Conservation (phyloP, 495 filamentous ascomycete genomes). For the Neurospora intermedia region DNA sequence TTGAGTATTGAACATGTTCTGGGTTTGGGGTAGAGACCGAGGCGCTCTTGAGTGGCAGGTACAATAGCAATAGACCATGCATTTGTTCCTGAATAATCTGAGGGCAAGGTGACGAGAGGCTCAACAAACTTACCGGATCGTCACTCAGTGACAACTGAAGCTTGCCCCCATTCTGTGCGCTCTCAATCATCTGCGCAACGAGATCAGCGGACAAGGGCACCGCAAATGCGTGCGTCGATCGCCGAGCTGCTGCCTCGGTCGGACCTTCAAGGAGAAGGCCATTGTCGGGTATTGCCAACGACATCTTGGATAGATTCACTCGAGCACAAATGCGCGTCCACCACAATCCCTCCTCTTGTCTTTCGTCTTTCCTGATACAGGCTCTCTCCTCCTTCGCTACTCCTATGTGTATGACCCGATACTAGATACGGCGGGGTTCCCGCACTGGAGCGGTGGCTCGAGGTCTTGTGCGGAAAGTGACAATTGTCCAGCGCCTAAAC, state of each 20-base stretch:
- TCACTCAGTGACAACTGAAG: constrained; percentile 47
- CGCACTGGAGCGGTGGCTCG: not conserved
- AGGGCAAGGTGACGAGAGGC: constrained; percentile 6
- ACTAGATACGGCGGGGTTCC: not conserved
- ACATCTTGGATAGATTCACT: constrained; percentile 15
- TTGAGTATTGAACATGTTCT: not conserved
- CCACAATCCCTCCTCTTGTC: constrained; percentile 1
- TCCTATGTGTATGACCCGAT: not conserved
- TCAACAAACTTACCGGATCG: constrained; percentile 39
- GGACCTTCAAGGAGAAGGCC: constrained; percentile 37
- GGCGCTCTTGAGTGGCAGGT: constrained; percentile 4
- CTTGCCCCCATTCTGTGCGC: constrained; percentile 50
- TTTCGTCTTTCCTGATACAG: not conserved
- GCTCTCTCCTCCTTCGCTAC: not conserved
- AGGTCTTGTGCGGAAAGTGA: not conserved
- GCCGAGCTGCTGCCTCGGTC: constrained; percentile 20
- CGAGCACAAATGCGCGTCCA: constrained; percentile 3
- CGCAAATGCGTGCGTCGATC: constrained; percentile 46
- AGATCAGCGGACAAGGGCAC: constrained; percentile 53
- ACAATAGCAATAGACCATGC: constrained; percentile 1
- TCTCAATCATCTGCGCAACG: constrained; percentile 61
- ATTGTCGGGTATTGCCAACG: constrained; percentile 29
- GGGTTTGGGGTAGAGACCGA: not conserved
- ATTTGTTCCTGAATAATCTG: not conserved
- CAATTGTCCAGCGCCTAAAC: not conserved